A percentile compares a stretch with the other conserved stretches of the same genome.
These are phyloP conservation scores for Asterochloris erici DNA, from an alignment of 139 green algal genomes.

Conservation along the genomic window DNA sequence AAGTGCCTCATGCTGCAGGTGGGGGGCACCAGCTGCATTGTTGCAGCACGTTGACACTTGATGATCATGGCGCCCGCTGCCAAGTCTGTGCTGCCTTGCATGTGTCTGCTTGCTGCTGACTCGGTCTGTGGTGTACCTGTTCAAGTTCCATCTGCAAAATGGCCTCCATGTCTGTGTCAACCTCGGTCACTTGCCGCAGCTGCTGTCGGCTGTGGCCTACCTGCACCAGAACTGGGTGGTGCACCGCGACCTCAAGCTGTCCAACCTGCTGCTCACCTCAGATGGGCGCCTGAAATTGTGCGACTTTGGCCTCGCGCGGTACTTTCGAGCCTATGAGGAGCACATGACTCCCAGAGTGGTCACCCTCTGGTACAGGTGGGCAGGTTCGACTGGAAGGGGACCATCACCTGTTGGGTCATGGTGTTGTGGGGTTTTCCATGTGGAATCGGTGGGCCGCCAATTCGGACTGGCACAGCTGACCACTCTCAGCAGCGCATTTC, in stretches of 20 bases:
- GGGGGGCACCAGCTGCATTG: background rate
- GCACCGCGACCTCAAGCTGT: slow-evolving; percentile 74
- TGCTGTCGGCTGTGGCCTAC: slow-evolving; percentile 63
- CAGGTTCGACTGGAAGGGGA: too few species aligned
- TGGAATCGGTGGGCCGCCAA: too few species aligned
- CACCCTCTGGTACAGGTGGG: slow-evolving; percentile 48
- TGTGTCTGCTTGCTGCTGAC: background rate
- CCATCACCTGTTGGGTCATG: too few species aligned
- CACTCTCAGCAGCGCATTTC: too few species aligned
- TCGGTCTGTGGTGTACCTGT: background rate
- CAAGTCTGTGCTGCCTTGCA: background rate
- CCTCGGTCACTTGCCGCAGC: slow-evolving; percentile 31
- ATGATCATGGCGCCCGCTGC: background rate
- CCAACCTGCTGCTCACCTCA: slow-evolving; percentile 52
- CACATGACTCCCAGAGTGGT: slow-evolving; percentile 39
- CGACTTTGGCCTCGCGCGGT: slow-evolving; percentile 75
- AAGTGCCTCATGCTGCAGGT: slow-evolving; percentile 71
- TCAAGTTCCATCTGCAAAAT: background rate
- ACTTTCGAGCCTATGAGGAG: slow-evolving; percentile 38
- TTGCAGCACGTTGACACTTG: background rate
- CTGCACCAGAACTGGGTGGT: slow-evolving; percentile 70
- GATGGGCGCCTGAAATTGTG: slow-evolving; percentile 67
- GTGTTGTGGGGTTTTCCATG: too few species aligned
- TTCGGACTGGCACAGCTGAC: too few species aligned
- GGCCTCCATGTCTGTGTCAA: too few species aligned